Percentiles rank a stretch among this genome's conserved stretches.
Conservation (phyloP, 2,329 filamentous ascomycete species). For the Lasiodiplodia sp. region DNA sequence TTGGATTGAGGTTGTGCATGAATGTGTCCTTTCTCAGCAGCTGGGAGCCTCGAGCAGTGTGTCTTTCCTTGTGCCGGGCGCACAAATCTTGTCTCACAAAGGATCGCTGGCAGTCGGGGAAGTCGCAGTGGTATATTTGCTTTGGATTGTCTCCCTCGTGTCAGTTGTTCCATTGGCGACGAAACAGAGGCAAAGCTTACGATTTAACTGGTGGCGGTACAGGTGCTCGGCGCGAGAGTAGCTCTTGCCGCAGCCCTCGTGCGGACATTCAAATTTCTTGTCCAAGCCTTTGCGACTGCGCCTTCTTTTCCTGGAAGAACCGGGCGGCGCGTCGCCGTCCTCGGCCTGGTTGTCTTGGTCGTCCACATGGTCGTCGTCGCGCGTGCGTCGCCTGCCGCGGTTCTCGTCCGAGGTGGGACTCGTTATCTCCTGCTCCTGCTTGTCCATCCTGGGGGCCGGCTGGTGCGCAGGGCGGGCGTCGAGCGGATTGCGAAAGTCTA, state of each 20-base stretch:
- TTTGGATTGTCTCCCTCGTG: slow-evolving; percentile 77
- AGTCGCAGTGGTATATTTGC: slow-evolving; percentile 93
- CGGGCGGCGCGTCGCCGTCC: slow-evolving; percentile 33
- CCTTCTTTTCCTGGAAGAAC: slow-evolving; percentile 63
- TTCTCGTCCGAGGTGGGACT: slow-evolving; percentile 28
- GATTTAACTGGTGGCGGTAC: slow-evolving; percentile 95
- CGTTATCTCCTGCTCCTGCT: slow-evolving; percentile 27
- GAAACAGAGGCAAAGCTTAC: slow-evolving; percentile 58
- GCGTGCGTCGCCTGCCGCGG: slow-evolving; percentile 47
- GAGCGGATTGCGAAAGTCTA: slow-evolving; percentile 28
- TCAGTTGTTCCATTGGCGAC: slow-evolving; percentile 30
- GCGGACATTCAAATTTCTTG: slow-evolving; percentile 75
- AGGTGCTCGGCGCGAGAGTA: slow-evolving; percentile 97
- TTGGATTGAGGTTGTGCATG: slow-evolving; percentile 59
- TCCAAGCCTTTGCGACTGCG: slow-evolving; percentile 80
- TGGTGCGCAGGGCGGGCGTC: slow-evolving; percentile 21
- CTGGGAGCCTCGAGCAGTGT: slow-evolving; percentile 72
- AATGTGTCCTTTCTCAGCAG: slow-evolving; percentile 74
- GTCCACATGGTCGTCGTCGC: slow-evolving; percentile 42
- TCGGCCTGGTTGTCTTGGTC: slow-evolving; percentile 38
- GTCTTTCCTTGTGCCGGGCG: slow-evolving; percentile 65
- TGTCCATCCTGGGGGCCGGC: slow-evolving; percentile 12
- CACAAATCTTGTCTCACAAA: slow-evolving; percentile 95
- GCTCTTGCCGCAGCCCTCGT: slow-evolving; percentile 90
- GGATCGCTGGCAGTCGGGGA: slow-evolving; percentile 84